phyloP scores from a whole-genome alignment of 768 basidiomycete genomes.

The Dacryopinax spathularia region DNA sequence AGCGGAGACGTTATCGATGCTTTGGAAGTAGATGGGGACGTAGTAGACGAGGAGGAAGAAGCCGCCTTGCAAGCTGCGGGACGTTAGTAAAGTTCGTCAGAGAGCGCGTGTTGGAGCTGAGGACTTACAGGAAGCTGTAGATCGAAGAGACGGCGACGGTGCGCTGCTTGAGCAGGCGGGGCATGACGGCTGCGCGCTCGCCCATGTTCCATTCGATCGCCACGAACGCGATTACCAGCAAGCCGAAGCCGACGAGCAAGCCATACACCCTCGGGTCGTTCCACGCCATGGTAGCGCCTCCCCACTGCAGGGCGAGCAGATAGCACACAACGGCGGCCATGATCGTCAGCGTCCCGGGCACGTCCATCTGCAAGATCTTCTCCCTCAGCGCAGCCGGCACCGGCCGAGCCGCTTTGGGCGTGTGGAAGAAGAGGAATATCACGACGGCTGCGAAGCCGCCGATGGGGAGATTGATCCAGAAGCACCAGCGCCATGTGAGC shows the following conservation, averaged over 20 bases:
- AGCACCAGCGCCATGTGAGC: conserved; percentile 26
- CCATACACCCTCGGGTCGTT: neutral
- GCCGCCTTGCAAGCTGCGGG: neutral
- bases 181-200: conserved; percentile 28
- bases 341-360: neutral
- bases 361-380: neutral
- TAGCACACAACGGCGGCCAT: neutral
- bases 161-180: conserved; percentile 23
- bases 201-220: conserved; percentile 25
- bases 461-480: conserved; percentile 26
- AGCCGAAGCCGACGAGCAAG: conserved; percentile 13
- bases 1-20: conserved; percentile 3
- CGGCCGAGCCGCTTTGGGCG: conserved; percentile 10
- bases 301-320: conserved; percentile 7
- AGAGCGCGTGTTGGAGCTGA: neutral
- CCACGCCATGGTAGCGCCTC: conserved; percentile 3
- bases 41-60: conserved; percentile 6
- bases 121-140: neutral
- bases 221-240: conserved; percentile 21
- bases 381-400: neutral
- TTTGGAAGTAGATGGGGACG: conserved; percentile 11
- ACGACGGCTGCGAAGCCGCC: conserved; percentile 22
- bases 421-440: conserved; percentile 22
- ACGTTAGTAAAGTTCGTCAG: neutral
- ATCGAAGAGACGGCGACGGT: conserved; percentile 8